Conservation (phyloP, 257 asterid species). For the Fraxinus americana region DNA sequence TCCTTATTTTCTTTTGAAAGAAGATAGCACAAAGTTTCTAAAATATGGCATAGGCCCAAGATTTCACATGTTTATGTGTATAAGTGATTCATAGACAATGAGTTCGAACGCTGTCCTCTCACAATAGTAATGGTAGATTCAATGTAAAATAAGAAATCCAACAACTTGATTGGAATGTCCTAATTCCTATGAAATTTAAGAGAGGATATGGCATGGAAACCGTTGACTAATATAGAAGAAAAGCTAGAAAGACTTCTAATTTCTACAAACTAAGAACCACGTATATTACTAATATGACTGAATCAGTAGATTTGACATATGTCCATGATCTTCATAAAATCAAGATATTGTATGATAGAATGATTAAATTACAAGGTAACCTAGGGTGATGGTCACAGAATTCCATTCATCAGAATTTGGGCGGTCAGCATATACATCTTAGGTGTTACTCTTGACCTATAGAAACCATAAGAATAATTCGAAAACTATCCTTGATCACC, state of each 20-base stretch:
- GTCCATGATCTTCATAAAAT: neutral
- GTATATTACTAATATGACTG: neutral
- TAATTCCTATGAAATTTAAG: no score
- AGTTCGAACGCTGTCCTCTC: neutral
- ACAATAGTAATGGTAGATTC: neutral
- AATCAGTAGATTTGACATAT: neutral
- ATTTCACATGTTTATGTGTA: neutral
- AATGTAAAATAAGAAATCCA: no score
- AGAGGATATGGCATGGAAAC: neutral
- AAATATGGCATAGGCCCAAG: neutral
- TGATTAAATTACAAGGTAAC: neutral
- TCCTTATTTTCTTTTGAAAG: neutral
- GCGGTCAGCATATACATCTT: neutral
- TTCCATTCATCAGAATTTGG: neutral
- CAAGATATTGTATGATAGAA: no score
- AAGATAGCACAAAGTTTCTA: neutral
- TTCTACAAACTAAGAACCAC: neutral
- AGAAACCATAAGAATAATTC: neutral
- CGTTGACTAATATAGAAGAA: neutral
- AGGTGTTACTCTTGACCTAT: neutral
- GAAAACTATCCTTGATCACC: neutral
- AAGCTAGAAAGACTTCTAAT: neutral
- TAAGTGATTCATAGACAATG: neutral
- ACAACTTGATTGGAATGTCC: neutral
- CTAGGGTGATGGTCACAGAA: neutral